Evolutionary conservation across 345 rosid genomes (phyloP).

Genomic region (Melaleuca alternifolia): DNA sequence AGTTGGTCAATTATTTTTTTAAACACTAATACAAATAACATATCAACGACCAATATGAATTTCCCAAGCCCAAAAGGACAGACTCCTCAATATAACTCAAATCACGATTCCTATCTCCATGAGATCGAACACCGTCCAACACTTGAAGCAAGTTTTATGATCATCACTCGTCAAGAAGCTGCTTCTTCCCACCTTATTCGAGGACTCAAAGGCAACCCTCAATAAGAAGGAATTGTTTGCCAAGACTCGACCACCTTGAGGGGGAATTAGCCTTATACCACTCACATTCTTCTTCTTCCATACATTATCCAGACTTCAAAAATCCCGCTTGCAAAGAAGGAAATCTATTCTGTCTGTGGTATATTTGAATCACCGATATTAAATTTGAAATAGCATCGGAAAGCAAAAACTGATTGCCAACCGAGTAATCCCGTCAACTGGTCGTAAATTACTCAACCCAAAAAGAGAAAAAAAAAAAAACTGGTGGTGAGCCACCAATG

Average conservation of each 20-base stretch:
- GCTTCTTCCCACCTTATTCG: not conserved
- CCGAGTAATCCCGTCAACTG: not conserved
- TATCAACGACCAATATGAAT: not conserved
- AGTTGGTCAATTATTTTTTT: too few relatives aligned
- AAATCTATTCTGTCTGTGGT: not conserved
- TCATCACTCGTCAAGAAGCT: not conserved
- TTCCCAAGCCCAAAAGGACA: not conserved
- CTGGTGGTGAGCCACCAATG: not conserved
- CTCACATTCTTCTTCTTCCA: too few relatives aligned
- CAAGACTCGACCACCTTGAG: not conserved
- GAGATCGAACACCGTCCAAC: not conserved
- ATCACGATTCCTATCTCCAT: not conserved
- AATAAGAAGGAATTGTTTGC: not conserved
- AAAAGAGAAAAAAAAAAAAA: not conserved
- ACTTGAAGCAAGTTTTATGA: not conserved
- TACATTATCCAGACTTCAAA: not conserved
- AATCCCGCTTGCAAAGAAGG: not conserved
- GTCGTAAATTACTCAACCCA: not conserved
- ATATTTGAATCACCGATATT: not conserved
- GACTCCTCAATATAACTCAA: not conserved
- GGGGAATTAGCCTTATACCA: not conserved
- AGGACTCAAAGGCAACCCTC: not conserved
- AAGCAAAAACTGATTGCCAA: not conserved
- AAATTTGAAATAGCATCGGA: not conserved
- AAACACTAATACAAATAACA: too few relatives aligned